phyloP scores from a whole-genome alignment of 2,329 filamentous ascomycete genomes.

The Exophiala alcalophila region DNA sequence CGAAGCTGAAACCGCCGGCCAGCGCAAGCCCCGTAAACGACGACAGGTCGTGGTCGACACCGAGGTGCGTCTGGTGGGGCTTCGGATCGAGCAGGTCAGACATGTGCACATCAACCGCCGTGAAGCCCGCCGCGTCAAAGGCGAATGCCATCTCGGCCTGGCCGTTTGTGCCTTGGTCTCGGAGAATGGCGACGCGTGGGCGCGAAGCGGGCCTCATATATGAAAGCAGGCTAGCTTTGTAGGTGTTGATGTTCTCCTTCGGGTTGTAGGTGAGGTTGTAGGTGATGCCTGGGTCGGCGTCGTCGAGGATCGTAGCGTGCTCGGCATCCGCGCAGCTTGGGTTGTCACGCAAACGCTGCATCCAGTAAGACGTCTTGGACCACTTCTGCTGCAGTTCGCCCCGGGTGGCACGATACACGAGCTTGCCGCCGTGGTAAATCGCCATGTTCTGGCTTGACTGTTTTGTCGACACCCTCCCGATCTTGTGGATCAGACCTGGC shows the following conservation, averaged over 20 bases:
- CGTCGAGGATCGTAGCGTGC: conserved; percentile 69
- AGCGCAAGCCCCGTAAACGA: conserved; percentile 86
- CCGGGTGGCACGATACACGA: conserved; percentile 68
- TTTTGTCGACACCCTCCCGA: conserved; percentile 68
- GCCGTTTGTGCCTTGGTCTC: conserved; percentile 94
- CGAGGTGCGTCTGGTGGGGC: conserved; percentile 47
- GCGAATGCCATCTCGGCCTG: conserved; percentile 98
- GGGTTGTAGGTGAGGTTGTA: conserved; percentile 82
- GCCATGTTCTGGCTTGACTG: conserved; percentile 70
- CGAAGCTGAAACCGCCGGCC: conserved; percentile 96
- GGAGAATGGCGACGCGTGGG: conserved; percentile 82
- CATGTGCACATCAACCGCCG: conserved; percentile 94
- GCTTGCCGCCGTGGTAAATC: conserved; percentile 67
- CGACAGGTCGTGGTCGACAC: conserved; percentile 72
- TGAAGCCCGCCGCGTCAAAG: conserved; percentile 87
- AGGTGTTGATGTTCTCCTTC: conserved; percentile 56
- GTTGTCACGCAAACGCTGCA: conserved; percentile 90
- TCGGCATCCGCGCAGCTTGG: conserved; percentile 81
- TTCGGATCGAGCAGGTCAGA: conserved; percentile 59
- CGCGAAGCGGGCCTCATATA: conserved; percentile 60
- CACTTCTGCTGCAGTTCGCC: conserved; percentile 79
- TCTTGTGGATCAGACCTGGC: conserved; percentile 74
- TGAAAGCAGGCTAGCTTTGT: conserved; percentile 48
- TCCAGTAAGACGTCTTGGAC: conserved; percentile 81
- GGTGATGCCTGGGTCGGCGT: conserved; percentile 74